Evolutionary conservation across 345 rosid species (phyloP).

Genomic region (Crucihimalaya himalaica): DNA sequence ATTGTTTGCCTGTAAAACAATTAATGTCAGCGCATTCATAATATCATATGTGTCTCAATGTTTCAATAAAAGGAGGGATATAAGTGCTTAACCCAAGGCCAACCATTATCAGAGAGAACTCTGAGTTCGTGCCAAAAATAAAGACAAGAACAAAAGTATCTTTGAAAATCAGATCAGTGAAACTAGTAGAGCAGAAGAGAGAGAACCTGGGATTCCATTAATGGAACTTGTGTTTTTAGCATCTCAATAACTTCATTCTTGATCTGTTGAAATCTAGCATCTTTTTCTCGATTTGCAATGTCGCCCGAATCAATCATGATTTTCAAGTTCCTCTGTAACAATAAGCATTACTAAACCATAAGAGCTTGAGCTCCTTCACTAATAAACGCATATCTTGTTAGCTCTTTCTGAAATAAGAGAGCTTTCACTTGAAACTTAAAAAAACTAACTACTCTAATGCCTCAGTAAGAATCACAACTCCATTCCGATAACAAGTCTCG

Average conservation of each 20-base stretch:
- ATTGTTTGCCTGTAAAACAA: conserved; percentile 50
- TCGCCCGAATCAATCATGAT: conserved; percentile 67
- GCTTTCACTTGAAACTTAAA: neutral
- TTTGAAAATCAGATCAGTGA: conserved; percentile 8
- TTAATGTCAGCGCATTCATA: neutral
- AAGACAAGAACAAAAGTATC: neutral
- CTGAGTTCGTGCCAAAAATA: neutral
- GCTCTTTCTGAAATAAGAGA: neutral
- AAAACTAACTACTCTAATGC: conserved; percentile 5
- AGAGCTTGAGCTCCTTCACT: neutral
- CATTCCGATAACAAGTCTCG: neutral
- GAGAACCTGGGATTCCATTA: conserved; percentile 65
- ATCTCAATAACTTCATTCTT: conserved; percentile 85
- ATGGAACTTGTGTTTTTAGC: conserved; percentile 55
- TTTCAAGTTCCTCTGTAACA: conserved; percentile 81
- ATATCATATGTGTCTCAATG: neutral
- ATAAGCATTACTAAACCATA: conserved; percentile 21
- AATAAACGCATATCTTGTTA: neutral
- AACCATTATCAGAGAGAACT: conserved; percentile 2
- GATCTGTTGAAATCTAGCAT: conserved; percentile 71
- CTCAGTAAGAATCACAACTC: conserved; percentile 15
- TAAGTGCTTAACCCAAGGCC: neutral
- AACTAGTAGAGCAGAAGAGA: neutral
- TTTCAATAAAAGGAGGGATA: neutral
- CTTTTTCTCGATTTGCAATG: conserved; percentile 81